Conservation (phyloP, 1,284 basidiomycete genomes). For the Ganoderma sinense region DNA sequence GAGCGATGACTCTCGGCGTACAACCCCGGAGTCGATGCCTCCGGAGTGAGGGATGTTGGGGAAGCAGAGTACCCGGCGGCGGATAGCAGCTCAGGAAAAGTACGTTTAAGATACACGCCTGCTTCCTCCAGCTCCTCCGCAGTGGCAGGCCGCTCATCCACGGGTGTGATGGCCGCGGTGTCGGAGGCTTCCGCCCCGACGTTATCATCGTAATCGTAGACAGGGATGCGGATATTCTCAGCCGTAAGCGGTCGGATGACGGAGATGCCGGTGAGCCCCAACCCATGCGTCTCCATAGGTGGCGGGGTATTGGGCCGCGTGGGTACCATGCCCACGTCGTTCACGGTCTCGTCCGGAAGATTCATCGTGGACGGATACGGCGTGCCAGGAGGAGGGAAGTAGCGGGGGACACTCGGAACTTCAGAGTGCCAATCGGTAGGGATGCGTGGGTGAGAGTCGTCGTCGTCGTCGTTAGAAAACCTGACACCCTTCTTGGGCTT, state of each 20-base stretch:
- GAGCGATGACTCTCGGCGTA: neutral
- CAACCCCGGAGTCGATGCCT: neutral
- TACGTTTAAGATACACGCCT: neutral
- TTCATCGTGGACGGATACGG: neutral
- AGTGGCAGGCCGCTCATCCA: neutral
- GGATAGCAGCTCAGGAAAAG: neutral
- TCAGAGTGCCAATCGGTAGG: neutral
- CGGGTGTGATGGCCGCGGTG: neutral
- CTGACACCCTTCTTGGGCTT: neutral
- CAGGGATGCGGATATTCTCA: neutral
- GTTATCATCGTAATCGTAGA: neutral
- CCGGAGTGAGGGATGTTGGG: neutral
- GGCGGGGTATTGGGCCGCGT: neutral
- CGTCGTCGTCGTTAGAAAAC: neutral
- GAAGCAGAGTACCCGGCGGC: neutral
- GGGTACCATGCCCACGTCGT: neutral
- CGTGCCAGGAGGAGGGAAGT: neutral
- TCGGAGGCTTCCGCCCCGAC: neutral
- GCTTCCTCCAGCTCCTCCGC: neutral
- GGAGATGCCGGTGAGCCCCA: neutral
- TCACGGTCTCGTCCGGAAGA: neutral
- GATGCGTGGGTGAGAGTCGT: neutral
- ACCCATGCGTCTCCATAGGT: neutral
- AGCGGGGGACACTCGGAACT: neutral
- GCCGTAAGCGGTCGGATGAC: neutral